Percentiles rank a stretch among this genome's conserved stretches.
These are phyloP conservation scores for Aspergillus asperescens DNA, from an alignment of 495 filamentous ascomycete genomes.

Conservation along the genomic window DNA sequence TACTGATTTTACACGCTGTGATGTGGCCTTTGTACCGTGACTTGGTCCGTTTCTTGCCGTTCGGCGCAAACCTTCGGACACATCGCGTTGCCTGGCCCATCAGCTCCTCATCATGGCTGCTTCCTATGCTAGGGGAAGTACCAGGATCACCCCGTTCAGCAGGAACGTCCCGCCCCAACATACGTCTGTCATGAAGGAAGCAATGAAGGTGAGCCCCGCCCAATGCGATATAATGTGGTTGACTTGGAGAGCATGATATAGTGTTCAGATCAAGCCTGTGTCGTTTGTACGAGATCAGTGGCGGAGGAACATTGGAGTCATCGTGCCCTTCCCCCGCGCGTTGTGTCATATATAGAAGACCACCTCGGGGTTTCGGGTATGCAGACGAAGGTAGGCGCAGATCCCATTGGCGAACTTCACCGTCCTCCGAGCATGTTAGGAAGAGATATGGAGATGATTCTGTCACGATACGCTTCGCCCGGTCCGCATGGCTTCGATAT, in stretches of 20 bases:
- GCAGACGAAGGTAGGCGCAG: conserved; percentile 58
- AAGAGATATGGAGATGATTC: conserved; percentile 69
- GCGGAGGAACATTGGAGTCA: conserved; percentile 56
- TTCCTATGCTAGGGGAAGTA: conserved; percentile 28
- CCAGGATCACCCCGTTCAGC: conserved; percentile 48
- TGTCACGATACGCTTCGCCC: conserved; percentile 74
- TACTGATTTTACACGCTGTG: conserved; percentile 74
- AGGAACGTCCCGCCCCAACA: conserved; percentile 58
- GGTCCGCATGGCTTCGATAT: conserved; percentile 62
- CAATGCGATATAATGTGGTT: conserved; percentile 72
- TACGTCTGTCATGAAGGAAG: conserved; percentile 70
- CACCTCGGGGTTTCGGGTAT: conserved; percentile 53
- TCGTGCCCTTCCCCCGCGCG: conserved; percentile 45
- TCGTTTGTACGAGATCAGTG: conserved; percentile 65
- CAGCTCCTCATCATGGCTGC: conserved; percentile 48
- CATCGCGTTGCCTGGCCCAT: conserved; percentile 62
- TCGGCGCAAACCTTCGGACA: conserved; percentile 64
- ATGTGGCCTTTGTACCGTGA: conserved; percentile 59
- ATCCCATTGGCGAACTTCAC: conserved; percentile 73
- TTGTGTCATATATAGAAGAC: conserved; percentile 45
- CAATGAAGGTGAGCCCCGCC: conserved; percentile 69
- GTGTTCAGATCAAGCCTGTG: conserved; percentile 67
- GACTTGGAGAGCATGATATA: conserved; percentile 66
- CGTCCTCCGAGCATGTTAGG: conserved; percentile 72
- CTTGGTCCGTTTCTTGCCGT: conserved; percentile 50